These are phyloP conservation scores for Yarrowia alimentaria DNA, from an alignment of 805 yeast species.

Conservation along the genomic window DNA sequence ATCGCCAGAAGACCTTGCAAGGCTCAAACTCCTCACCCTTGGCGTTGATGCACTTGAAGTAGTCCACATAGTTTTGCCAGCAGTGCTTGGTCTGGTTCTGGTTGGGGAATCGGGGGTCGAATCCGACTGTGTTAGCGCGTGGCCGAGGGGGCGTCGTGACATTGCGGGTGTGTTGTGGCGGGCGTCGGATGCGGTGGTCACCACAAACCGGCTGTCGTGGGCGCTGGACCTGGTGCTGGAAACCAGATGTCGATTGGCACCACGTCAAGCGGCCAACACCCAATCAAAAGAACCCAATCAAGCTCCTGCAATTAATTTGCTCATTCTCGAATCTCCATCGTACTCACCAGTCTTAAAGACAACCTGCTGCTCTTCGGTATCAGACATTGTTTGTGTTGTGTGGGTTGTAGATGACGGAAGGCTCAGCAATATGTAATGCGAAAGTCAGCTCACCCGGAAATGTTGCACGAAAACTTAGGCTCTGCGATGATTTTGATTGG, in stretches of 20 bases:
- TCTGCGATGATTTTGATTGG: constrained; percentile 6
- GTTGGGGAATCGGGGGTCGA: constrained; percentile 94
- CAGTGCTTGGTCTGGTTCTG: constrained; percentile 98
- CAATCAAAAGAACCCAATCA: too few species aligned
- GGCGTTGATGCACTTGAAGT: constrained; percentile 93
- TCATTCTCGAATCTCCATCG: background rate
- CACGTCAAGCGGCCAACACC: background rate
- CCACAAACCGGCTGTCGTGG: too few species aligned
- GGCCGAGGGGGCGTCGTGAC: too few species aligned
- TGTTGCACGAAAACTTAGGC: constrained; percentile 17
- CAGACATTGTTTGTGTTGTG: constrained; percentile 22
- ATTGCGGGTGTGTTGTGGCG: too few species aligned
- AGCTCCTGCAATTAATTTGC: too few species aligned
- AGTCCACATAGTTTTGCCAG: constrained; percentile 96
- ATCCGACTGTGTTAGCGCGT: constrained; percentile 49
- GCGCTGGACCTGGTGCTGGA: too few species aligned
- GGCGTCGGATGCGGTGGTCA: too few species aligned
- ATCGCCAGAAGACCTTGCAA: constrained; percentile 89
- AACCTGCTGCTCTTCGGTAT: constrained; percentile 26
- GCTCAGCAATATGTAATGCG: constrained; percentile 21
- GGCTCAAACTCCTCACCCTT: constrained; percentile 99
- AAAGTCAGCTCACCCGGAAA: constrained; percentile 26
- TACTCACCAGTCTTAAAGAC: constrained; percentile 28
- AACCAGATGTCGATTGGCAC: background rate
- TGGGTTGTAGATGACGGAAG: constrained; percentile 27